Base-by-base conservation (phyloP, 495 filamentous ascomycete genomes). In the Filosporella fistucella region DNA sequence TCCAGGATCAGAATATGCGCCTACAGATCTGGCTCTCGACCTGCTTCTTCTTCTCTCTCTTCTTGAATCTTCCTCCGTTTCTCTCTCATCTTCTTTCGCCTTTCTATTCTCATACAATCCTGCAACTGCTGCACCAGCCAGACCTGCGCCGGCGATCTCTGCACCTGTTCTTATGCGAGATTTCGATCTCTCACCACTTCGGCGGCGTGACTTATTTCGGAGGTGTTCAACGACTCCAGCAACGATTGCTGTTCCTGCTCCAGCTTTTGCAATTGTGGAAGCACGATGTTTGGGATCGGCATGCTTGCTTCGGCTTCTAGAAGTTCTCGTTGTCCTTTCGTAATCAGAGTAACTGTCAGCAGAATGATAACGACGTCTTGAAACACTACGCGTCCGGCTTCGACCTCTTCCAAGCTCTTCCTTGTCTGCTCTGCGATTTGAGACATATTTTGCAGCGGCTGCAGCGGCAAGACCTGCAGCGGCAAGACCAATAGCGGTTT, bases 101-200 rank as follows among this genome's bases (percentile, higher is more conserved):
- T 88, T 84, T 22, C 78, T 74, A 51, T 75, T 84, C 67, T 96
- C 88, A 60, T 90, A 95, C 12, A 95, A 60, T 32, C 87, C 88
- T 55, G 86, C 84, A 41, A 84, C 82, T 9, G 82, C 88, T 13
- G 89, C 90, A 32, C 81, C 86, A 10, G 85, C 86, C 2, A 91
- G 65, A 34, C 87, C 89, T 12, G 88, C 84, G 12, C 82, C 89
- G 12, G 79, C 78, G 32, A 95, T 81, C 60, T 74, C 72, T 17
- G 73, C 75, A 43, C 69, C 75, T 16, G 71, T 77, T 48, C 71
- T 66, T 14, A 78, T 33, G 73, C 85, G 47, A 73, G 76, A 59
- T 71, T 83, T 65, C 2, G 67, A 69, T 46, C 65, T 66, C 28
- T 69, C 63, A 16, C 71, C 74, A 45, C 70, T 69, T 36, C 73